Evolutionary conservation across 352 stramenopile genomes (phyloP).

Genomic region (Globisporangium barbulae): DNA sequence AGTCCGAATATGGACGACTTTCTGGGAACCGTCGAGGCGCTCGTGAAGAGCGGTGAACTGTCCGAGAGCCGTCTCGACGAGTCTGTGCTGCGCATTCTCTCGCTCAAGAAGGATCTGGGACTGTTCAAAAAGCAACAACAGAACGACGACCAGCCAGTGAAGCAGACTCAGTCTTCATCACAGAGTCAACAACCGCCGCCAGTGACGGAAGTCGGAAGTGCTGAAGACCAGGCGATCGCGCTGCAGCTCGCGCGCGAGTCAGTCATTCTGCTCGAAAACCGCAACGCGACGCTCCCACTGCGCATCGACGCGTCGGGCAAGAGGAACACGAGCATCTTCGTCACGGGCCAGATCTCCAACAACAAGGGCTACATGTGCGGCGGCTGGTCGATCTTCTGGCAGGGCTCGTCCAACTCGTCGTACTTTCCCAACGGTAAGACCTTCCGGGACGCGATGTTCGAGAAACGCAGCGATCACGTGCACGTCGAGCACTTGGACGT

Average conservation of each 20-base stretch:
- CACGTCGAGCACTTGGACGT: constrained; percentile 37
- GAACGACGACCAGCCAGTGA: constrained; percentile 8
- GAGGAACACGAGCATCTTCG: constrained; percentile 35
- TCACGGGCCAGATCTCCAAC: constrained; percentile 59
- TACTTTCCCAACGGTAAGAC: constrained; percentile 64
- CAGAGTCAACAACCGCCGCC: neutral
- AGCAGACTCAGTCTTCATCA: neutral
- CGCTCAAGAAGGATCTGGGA: constrained; percentile 48
- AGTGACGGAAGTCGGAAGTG: constrained; percentile 36
- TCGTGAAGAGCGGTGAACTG: constrained; percentile 43
- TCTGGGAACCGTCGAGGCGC: constrained; percentile 41
- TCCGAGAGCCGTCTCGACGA: constrained; percentile 50
- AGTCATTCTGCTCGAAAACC: constrained; percentile 79
- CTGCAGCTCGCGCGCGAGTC: constrained; percentile 73
- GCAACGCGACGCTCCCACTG: constrained; percentile 37
- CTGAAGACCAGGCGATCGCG: constrained; percentile 46
- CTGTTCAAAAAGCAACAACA: constrained; percentile 22
- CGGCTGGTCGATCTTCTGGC: constrained; percentile 72
- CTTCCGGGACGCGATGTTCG: constrained; percentile 45
- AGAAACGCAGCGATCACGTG: constrained; percentile 1
- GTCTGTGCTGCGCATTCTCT: constrained; percentile 62
- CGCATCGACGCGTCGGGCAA: neutral
- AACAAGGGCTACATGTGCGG: constrained; percentile 73
- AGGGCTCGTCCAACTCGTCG: constrained; percentile 51
- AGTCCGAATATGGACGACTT: constrained; percentile 52